Evolutionary conservation across 345 rosid genomes (phyloP).

Genomic region (Hibiscus tridactylites): DNA sequence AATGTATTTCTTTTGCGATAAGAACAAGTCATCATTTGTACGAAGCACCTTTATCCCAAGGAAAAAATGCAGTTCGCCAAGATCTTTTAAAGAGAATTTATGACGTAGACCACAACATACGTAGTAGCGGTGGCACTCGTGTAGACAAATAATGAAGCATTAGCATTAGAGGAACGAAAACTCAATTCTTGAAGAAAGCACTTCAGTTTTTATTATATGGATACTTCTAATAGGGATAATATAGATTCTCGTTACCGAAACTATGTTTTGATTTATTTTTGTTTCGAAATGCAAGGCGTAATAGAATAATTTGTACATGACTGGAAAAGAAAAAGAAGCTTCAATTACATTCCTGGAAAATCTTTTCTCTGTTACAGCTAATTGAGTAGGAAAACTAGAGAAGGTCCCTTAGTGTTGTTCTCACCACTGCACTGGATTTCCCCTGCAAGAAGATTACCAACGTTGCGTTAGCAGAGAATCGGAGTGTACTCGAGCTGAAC

Average conservation of each 20-base stretch:
- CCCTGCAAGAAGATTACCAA: not conserved
- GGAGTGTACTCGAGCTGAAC: not conserved
- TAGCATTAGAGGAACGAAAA: too few relatives aligned
- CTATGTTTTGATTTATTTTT: not conserved
- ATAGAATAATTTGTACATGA: not conserved
- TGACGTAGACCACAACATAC: too few relatives aligned
- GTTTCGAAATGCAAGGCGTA: not conserved
- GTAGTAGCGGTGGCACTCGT: too few relatives aligned
- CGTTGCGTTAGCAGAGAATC: not conserved
- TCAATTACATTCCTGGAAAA: not conserved
- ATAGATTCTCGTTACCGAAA: not conserved
- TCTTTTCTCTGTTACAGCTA: not conserved
- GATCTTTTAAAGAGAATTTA: too few relatives aligned
- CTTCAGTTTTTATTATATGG: too few relatives aligned
- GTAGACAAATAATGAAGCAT: too few relatives aligned
- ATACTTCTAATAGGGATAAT: too few relatives aligned
- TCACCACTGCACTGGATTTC: not conserved
- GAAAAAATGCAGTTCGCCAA: too few relatives aligned
- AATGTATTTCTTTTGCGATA: too few relatives aligned
- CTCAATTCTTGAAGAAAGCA: too few relatives aligned
- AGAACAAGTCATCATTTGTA: too few relatives aligned
- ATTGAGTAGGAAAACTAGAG: not conserved
- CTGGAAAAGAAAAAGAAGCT: not conserved
- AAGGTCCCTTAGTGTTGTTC: constrained; percentile 4
- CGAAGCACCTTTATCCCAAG: too few relatives aligned